Base-by-base conservation (phyloP, 2,329 filamentous ascomycete species). In the Magnaporthiopsis rhizophila region DNA sequence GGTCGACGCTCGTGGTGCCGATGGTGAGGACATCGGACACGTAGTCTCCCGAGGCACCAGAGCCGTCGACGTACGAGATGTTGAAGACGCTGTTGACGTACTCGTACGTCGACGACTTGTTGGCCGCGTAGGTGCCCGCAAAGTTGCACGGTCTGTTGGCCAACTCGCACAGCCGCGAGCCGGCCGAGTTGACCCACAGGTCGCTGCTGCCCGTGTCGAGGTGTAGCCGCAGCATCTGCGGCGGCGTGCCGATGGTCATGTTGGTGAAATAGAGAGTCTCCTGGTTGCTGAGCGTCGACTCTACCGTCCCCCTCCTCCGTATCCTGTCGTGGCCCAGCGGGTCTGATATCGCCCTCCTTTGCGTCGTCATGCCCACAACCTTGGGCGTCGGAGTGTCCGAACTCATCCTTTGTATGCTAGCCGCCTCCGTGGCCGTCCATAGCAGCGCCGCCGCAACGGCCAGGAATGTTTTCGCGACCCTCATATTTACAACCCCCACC, bases 1-100 rank as follows among this genome's bases (percentile, higher is more conserved):
- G 74, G 3, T 79, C 67, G 38, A 92, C 69, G 1, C 75, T 81
- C 36, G 80, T 38, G 28, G 77, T 78, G 15, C 83, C 86, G 63
- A 92, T 79, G 5, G 76, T 78, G 65, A 96, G 77, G 0, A 82
- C 89, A 72, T 97, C 93, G 5, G 84, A 87, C 2, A 86, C 90
- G 73, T 96, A 97, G 75, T 95, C 90, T 45, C 93, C 92, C 1
- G 78, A 74, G 0, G 92, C 90, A 6, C 87, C 86, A 0, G 90
- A 90, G 59, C 90, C 90, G 75, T 97, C 92, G 57, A 90, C 89
- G 69, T 97, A 97, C 1, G 87, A 87, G 68, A 97, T 96, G 77
- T 94, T 93, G 79, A 97, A 97, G 66, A 86, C 81, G 71, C 84
- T 87, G 67, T 86, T 87, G 64, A 96, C 75, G 72, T 88, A 92